These are phyloP conservation scores for Fonsecaea monophora DNA, from an alignment of 2,329 filamentous ascomycete species.

Conservation along the genomic window DNA sequence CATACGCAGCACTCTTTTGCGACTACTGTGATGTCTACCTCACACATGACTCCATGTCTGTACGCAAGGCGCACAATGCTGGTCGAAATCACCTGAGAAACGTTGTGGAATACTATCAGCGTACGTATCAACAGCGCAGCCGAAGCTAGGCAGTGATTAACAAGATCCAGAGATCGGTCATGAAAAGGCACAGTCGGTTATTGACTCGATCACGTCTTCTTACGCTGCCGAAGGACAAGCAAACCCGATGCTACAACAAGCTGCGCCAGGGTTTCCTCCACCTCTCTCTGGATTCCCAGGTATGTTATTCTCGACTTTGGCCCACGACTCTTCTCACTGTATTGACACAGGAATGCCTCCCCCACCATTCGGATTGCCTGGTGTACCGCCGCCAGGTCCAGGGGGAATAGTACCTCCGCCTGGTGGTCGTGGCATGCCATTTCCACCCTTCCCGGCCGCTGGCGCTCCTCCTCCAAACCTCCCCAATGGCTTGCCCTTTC, in stretches of 20 bases:
- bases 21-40: constrained; percentile 99
- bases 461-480: constrained; percentile 50
- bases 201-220: constrained; percentile 95
- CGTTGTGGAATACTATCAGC: constrained; percentile 98
- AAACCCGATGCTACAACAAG: constrained; percentile 81
- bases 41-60: constrained; percentile 99
- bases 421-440: constrained; percentile 59
- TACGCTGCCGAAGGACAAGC: constrained; percentile 93
- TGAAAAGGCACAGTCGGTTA: constrained; percentile 97
- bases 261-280: constrained; percentile 54
- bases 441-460: constrained; percentile 60
- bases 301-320: constrained; percentile 41
- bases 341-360: constrained; percentile 52
- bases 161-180: constrained; percentile 83
- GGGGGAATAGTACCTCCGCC: constrained; percentile 60
- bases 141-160: constrained; percentile 13
- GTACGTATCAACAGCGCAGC: constrained; percentile 55
- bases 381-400: constrained; percentile 46
- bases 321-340: neutral
- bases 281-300: constrained; percentile 70
- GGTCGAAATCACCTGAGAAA: constrained; percentile 97
- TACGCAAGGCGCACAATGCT: constrained; percentile 97
- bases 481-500: constrained; percentile 53
- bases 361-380: constrained; percentile 65
- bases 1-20: constrained; percentile 70